Evolutionary conservation across 2,329 filamentous ascomycete genomes (phyloP), one percentile per base, ranked within the genome.

Genomic region (Epichloe gansuensis): DNA sequence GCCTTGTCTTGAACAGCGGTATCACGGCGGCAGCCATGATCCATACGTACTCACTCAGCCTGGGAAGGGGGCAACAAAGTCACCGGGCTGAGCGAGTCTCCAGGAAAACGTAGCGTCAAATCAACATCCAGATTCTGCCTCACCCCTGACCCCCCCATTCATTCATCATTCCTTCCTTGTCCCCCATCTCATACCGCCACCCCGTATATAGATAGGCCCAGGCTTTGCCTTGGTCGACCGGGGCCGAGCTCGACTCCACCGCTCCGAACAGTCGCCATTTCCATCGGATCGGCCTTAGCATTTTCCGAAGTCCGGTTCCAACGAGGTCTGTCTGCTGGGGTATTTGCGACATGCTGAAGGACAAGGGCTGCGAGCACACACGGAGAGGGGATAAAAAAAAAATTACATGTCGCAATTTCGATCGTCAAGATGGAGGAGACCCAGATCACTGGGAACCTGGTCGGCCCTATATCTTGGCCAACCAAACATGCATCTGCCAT

Each of bases 401-500:
- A 17, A 39, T 36, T 42, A 46, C 41, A 53, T 34, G 47, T 41
- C 40, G 51, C 42, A 42, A 40, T 44, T 41, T 47, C 41, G n/a
- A 49, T 52, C 51, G 46, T 52, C 46, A 40, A 52, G 41, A 49
- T 47, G 17, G 47, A 36, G 42, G 17, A 35, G 11, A 49, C 36
- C 51, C 51, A 49, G 51, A 53, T 53, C 47, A 50, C 25, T 50
- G 51, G 46, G 51, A 46, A 25, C 36, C 23, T 49, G 39, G 27
- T 31, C 40, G 41, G 41, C 23, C 51, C 46, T 46, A 49, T 45
- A 49, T 45, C 46, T 17, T 15, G 36, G 11, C 51, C 51, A 49
- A 49, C 47, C 51, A 41, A 39, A 17, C 12, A 11, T n/a, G 40
- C 35, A 11, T 41, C 11, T 23, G 35, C 23, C 25, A 44, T 52